These are phyloP conservation scores for Boletus tomentosulus DNA, from an alignment of 768 basidiomycete genomes.

Conservation along the genomic window DNA sequence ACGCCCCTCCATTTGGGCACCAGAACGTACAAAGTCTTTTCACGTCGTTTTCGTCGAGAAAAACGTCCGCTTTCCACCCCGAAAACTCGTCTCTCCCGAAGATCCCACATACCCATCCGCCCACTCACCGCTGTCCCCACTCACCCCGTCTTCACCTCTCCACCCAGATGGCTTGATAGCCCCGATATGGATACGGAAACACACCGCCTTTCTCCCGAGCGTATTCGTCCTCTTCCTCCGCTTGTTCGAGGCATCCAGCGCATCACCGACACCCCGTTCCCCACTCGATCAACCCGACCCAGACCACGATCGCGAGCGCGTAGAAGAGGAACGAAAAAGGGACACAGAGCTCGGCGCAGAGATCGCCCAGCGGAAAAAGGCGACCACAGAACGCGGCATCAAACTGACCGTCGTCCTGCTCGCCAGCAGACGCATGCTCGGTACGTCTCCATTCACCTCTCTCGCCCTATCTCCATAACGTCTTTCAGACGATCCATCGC, in stretches of 20 bases:
- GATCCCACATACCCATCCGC: slow-evolving; percentile 52
- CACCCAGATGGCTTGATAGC: slow-evolving; percentile 95
- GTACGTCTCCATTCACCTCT: slow-evolving; percentile 38
- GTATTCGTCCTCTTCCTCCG: slow-evolving; percentile 91
- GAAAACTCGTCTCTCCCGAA: slow-evolving; percentile 63
- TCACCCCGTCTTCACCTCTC: slow-evolving; percentile 83
- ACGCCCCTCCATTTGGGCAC: slow-evolving; percentile 66
- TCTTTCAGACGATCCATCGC: slow-evolving; percentile 68
- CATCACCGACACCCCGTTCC: slow-evolving; percentile 35
- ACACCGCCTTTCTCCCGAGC: slow-evolving; percentile 84
- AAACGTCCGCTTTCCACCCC: slow-evolving; percentile 79
- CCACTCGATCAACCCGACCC: slow-evolving; percentile 53
- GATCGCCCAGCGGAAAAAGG: slow-evolving; percentile 75
- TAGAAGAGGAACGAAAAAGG: slow-evolving; percentile 62
- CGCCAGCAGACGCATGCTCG: slow-evolving; percentile 83
- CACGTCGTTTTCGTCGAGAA: slow-evolving; percentile 84
- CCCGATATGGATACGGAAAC: slow-evolving; percentile 97
- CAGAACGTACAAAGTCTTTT: slow-evolving; percentile 70
- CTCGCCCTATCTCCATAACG: not conserved
- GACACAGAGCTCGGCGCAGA: slow-evolving; percentile 80
- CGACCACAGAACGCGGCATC: slow-evolving; percentile 78
- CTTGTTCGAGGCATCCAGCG: slow-evolving; percentile 62
- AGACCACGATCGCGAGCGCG: slow-evolving; percentile 53
- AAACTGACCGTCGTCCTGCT: slow-evolving; percentile 93
- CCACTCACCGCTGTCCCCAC: slow-evolving; percentile 92